These are phyloP conservation scores for Eucalyptus fibrosa DNA, from an alignment of 345 rosid species.

Conservation along the genomic window DNA sequence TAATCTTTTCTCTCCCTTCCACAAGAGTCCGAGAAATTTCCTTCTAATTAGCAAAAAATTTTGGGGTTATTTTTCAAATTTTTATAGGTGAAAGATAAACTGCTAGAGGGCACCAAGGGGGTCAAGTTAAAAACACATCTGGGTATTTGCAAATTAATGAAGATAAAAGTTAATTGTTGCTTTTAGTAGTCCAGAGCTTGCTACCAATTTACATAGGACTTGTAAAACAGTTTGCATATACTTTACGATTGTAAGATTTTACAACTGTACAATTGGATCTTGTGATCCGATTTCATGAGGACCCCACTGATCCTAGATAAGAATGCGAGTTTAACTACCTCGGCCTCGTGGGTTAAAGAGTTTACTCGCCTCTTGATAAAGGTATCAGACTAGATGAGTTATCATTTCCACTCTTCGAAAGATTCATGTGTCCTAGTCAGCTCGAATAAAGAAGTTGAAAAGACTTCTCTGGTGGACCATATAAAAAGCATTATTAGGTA, in stretches of 20 bases:
- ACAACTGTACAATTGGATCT: not conserved
- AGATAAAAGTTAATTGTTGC: not conserved
- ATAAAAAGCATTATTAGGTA: not conserved
- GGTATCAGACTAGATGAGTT: not conserved
- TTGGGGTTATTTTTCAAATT: not conserved
- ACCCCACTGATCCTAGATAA: not conserved
- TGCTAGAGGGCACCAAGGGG: not conserved
- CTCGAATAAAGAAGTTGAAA: not conserved
- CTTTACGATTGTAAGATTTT: not conserved
- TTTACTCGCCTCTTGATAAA: not conserved
- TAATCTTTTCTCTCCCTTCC: not conserved
- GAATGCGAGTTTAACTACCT: not conserved
- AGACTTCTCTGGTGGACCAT: not conserved
- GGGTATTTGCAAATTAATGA: not conserved
- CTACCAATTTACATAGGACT: not conserved
- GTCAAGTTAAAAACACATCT: not conserved
- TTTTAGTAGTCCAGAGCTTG: not conserved
- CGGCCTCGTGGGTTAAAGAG: not conserved
- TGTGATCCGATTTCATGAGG: not conserved
- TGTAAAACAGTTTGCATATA: not conserved
- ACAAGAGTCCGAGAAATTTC: not conserved
- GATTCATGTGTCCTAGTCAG: not conserved
- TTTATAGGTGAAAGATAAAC: not conserved
- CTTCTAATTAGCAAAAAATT: not conserved
- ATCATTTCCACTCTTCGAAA: not conserved